These are phyloP conservation scores for Lipomyces sp. DNA, from an alignment of 805 yeast species.

Conservation along the genomic window DNA sequence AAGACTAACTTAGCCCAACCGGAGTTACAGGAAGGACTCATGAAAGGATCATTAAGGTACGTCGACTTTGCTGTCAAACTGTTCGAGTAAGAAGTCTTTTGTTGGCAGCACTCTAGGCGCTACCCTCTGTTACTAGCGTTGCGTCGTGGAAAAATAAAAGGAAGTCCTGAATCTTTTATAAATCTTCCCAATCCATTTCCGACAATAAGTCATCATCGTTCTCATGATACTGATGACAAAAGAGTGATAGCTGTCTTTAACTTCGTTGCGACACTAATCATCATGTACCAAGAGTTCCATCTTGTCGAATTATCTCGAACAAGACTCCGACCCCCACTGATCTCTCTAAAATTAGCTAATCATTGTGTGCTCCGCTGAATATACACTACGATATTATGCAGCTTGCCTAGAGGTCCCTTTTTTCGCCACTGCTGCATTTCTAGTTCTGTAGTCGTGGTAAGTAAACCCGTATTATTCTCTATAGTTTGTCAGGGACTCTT, in stretches of 20 bases:
- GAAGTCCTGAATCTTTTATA: conserved; percentile 1
- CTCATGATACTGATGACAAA: conserved; percentile 1
- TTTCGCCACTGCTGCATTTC: conserved; percentile 8
- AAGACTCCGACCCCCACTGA: background rate
- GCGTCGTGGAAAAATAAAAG: background rate
- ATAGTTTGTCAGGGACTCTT: no score
- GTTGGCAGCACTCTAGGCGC: conserved; percentile 2
- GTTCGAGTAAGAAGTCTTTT: conserved; percentile 8
- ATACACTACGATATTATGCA: conserved; percentile 7
- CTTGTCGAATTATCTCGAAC: conserved; percentile 4
- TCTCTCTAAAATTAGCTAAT: background rate
- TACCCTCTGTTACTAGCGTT: background rate
- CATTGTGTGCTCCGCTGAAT: background rate
- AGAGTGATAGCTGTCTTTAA: background rate
- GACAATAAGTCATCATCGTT: background rate
- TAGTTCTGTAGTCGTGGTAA: no score
- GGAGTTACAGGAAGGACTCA: conserved; percentile 6
- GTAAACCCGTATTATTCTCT: no score
- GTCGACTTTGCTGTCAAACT: conserved; percentile 4
- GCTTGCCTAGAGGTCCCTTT: conserved; percentile 12
- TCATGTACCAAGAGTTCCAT: conserved; percentile 13
- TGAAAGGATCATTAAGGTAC: conserved; percentile 4
- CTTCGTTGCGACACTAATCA: background rate
- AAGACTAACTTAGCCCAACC: conserved; percentile 16
- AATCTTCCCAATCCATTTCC: background rate